A percentile compares a stretch with the other conserved stretches of the same genome.
Evolutionary conservation across 2,329 filamentous ascomycete genomes (phyloP).

Genomic region (Sarocladiaceae sp.): DNA sequence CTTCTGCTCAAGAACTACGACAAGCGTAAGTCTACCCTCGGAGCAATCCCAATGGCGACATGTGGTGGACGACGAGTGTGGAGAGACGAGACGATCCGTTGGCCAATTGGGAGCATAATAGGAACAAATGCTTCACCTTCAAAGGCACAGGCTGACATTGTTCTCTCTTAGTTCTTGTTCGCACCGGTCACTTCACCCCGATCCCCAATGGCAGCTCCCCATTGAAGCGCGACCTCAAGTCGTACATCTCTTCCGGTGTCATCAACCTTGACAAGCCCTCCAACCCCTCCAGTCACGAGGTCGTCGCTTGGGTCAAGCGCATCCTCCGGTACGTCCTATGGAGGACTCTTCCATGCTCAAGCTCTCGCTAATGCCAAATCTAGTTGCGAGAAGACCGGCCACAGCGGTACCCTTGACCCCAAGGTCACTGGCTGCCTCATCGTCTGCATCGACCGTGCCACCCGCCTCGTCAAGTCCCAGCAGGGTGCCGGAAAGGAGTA

Average conservation of each 20-base stretch:
- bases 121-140: neutral
- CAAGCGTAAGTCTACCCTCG: conserved; percentile 70
- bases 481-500: conserved; percentile 99
- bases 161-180: conserved; percentile 64
- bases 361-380: conserved; percentile 3
- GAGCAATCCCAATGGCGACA: too few species aligned
- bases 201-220: conserved; percentile 91
- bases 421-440: conserved; percentile 97
- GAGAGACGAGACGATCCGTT: too few species aligned
- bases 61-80: too few species aligned
- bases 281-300: conserved; percentile 96
- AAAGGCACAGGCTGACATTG: conserved; percentile 19
- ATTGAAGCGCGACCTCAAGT: conserved; percentile 90
- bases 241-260: conserved; percentile 93
- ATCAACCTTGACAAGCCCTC: conserved; percentile 87
- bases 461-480: conserved; percentile 95
- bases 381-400: conserved; percentile 80
- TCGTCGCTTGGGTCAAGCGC: conserved; percentile 98
- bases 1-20: conserved; percentile 94
- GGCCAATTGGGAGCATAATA: neutral
- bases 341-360: conserved; percentile 10
- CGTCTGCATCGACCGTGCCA: conserved; percentile 93
- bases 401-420: conserved; percentile 96
- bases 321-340: conserved; percentile 66
- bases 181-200: conserved; percentile 94